Evolutionary conservation across 2,329 filamentous ascomycete species (phyloP).

Genomic region (Fusarium albidum): DNA sequence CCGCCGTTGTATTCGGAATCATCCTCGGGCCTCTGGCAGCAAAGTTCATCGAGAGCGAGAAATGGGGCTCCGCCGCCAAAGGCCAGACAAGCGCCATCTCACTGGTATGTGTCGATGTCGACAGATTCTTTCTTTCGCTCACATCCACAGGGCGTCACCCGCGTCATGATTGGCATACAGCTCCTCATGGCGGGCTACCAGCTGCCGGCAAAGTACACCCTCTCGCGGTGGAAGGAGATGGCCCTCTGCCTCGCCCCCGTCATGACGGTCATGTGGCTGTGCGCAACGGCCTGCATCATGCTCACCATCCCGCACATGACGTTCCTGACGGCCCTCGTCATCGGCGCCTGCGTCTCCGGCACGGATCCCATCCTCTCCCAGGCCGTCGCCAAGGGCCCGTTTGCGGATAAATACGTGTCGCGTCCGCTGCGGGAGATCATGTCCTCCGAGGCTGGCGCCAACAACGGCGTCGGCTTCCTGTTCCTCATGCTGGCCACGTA

Average conservation of each 20-base stretch:
- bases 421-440: constrained; percentile 67
- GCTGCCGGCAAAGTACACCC: constrained; percentile 64
- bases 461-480: constrained; percentile 69
- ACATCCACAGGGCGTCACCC: constrained; percentile 53
- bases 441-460: constrained; percentile 67
- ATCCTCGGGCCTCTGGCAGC: constrained; percentile 63
- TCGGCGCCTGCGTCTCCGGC: constrained; percentile 67
- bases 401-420: constrained; percentile 68
- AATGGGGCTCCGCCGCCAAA: constrained; percentile 35
- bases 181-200: constrained; percentile 71
- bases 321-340: constrained; percentile 62
- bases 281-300: constrained; percentile 63
- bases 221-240: constrained; percentile 60
- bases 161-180: constrained; percentile 70
- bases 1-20: constrained; percentile 62
- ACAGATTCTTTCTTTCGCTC: neutral
- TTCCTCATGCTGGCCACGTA: constrained; percentile 67
- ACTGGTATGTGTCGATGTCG: constrained; percentile 41
- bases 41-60: constrained; percentile 57
- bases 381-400: constrained; percentile 67
- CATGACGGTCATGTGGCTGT: constrained; percentile 70
- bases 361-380: constrained; percentile 71
- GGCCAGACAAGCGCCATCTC: constrained; percentile 49
- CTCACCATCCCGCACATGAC: constrained; percentile 63
- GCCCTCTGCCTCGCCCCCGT: constrained; percentile 63